Conservation (phyloP, 2,329 filamentous ascomycete species). For the Cephalotrichum gorgonifer region DNA sequence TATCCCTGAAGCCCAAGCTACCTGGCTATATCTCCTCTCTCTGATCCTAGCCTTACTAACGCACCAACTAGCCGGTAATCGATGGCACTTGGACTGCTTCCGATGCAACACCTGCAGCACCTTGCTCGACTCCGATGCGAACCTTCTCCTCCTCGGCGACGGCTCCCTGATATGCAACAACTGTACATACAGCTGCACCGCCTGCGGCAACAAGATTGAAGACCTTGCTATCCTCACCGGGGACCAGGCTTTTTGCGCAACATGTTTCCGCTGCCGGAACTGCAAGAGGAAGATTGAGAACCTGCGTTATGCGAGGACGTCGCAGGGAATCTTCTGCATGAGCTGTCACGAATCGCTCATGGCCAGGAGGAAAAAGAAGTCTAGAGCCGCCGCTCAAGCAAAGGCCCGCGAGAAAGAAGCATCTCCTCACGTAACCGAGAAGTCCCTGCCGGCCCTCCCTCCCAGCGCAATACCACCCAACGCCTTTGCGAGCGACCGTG, state of each 20-base stretch:
- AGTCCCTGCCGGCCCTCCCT: conserved; percentile 84
- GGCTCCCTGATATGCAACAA: conserved; percentile 98
- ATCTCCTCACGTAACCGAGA: conserved; percentile 67
- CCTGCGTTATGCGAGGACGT: conserved; percentile 90
- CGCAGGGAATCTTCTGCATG: conserved; percentile 99
- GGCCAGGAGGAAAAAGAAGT: conserved; percentile 81
- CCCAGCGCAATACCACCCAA: conserved; percentile 58
- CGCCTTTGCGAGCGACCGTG: conserved; percentile 50
- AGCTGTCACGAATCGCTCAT: conserved; percentile 95
- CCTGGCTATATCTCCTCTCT: background rate
- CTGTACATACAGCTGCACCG: conserved; percentile 97
- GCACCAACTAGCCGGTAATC: conserved; percentile 61
- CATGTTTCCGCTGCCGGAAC: conserved; percentile 93
- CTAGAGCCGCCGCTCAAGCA: conserved; percentile 54
- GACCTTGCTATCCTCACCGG: conserved; percentile 94
- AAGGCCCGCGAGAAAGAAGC: conserved; percentile 54
- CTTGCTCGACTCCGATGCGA: conserved; percentile 94
- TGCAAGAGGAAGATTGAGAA: conserved; percentile 99
- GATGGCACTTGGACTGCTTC: conserved; percentile 99
- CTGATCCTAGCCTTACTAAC: conserved; percentile 9
- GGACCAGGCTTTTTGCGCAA: conserved; percentile 95
- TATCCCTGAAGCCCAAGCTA: background rate
- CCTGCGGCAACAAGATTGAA: conserved; percentile 95
- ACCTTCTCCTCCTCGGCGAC: conserved; percentile 91
- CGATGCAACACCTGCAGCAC: conserved; percentile 93